Percentiles rank a stretch among this genome's conserved stretches.
These are phyloP conservation scores for Marasmius sp. DNA, from an alignment of 1,284 basidiomycete genomes.

Conservation along the genomic window DNA sequence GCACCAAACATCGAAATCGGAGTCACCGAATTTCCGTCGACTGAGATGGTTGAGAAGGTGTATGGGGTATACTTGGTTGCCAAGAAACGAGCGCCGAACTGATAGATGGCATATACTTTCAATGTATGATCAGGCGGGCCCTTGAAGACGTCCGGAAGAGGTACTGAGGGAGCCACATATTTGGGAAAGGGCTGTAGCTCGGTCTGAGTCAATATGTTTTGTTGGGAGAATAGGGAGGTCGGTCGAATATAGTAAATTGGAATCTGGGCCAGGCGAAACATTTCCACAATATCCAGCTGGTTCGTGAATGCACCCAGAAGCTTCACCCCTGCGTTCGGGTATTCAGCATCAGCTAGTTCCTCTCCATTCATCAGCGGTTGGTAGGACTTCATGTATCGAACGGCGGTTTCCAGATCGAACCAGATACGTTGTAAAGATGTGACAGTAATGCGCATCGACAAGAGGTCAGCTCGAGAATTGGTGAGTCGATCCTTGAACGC, in stretches of 20 bases:
- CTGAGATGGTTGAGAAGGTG: not conserved
- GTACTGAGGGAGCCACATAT: not conserved
- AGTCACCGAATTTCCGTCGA: not conserved
- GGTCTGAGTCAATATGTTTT: not conserved
- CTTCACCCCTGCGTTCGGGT: no score
- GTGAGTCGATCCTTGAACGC: not conserved
- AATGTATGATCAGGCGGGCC: not conserved
- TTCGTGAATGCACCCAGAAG: not conserved
- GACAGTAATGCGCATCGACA: not conserved
- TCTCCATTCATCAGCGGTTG: constrained; percentile 1
- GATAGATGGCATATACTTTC: not conserved
- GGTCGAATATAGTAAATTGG: not conserved
- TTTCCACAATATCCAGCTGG: not conserved
- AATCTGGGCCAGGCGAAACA: not conserved
- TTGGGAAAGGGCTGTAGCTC: no score
- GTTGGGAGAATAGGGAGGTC: not conserved
- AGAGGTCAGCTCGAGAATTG: not conserved
- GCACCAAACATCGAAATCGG: not conserved
- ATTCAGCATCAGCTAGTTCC: no score
- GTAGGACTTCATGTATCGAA: constrained; percentile 3
- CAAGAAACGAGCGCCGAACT: not conserved
- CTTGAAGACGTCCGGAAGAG: not conserved
- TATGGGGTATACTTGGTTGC: not conserved
- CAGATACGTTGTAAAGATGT: not conserved
- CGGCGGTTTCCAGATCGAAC: not conserved